phyloP scores from a whole-genome alignment of 371 early-diverging fungal genomes.

The Mortierella sp. region DNA sequence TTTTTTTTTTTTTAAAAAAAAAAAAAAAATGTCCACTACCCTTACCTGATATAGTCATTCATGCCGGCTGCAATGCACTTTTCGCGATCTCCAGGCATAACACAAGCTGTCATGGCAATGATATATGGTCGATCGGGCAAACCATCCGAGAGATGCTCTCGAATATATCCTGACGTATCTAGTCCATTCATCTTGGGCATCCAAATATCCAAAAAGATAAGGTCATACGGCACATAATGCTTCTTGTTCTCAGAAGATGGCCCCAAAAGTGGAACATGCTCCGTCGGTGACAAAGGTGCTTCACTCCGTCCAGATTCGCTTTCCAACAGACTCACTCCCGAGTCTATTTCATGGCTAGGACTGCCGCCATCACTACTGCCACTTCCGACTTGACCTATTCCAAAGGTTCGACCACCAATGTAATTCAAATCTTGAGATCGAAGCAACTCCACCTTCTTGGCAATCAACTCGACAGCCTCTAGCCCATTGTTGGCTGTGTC shows the following conservation, averaged over 20 bases:
- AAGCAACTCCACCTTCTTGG: slow-evolving; percentile 28
- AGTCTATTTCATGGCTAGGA: no score
- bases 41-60: slow-evolving; percentile 34
- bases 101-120: slow-evolving; percentile 66
- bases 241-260: neutral
- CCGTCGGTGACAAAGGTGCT: neutral
- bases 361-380: slow-evolving; percentile 8
- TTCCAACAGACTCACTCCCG: neutral
- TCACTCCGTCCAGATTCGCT: neutral
- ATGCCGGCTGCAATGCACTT: slow-evolving; percentile 60
- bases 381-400: neutral
- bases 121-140: slow-evolving; percentile 56
- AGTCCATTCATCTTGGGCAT: slow-evolving; percentile 69
- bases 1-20: no score
- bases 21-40: neutral
- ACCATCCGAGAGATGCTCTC: slow-evolving; percentile 39
- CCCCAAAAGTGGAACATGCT: no score
- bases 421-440: slow-evolving; percentile 5
- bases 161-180: slow-evolving; percentile 58
- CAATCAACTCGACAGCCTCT: slow-evolving; percentile 55
- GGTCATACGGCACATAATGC: slow-evolving; percentile 44
- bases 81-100: slow-evolving; percentile 65
- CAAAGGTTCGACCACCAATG: no score
- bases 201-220: slow-evolving; percentile 67
- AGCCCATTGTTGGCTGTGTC: slow-evolving; percentile 57